Conservation (phyloP, 2,329 filamentous ascomycete genomes). For the Chrysoporthe puriensis region DNA sequence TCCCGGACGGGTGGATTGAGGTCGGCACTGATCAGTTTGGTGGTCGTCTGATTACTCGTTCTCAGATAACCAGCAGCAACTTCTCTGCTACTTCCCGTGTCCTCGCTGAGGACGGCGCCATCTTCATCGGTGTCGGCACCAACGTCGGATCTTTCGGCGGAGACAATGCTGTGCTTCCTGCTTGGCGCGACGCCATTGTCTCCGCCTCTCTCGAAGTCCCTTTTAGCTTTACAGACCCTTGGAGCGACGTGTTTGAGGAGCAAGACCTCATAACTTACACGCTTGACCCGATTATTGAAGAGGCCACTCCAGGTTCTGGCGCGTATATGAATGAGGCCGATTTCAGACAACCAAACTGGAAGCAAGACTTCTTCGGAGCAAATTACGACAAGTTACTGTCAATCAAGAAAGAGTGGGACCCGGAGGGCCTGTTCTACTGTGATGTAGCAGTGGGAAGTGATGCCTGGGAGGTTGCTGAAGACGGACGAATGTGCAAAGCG, state of each 20-base stretch:
- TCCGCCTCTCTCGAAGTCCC: slow-evolving; percentile 38
- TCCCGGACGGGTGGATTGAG: slow-evolving; percentile 40
- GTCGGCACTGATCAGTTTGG: slow-evolving; percentile 40
- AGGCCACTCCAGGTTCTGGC: slow-evolving; percentile 45
- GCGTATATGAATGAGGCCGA: slow-evolving; percentile 58
- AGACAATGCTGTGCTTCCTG: slow-evolving; percentile 43
- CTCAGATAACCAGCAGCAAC: slow-evolving; percentile 26
- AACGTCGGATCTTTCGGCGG: slow-evolving; percentile 30
- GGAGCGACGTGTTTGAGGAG: slow-evolving; percentile 33
- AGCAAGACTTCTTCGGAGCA: slow-evolving; percentile 50
- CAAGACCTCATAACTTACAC: slow-evolving; percentile 39
- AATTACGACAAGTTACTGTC: slow-evolving; percentile 46
- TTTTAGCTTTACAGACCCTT: slow-evolving; percentile 32
- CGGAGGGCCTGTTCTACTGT: slow-evolving; percentile 51
- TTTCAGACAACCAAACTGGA: slow-evolving; percentile 49
- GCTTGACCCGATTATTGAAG: slow-evolving; percentile 36
- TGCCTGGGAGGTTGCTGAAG: slow-evolving; percentile 47
- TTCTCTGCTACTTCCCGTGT: slow-evolving; percentile 15
- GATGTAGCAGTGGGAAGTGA: slow-evolving; percentile 55
- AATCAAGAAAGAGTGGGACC: slow-evolving; percentile 55
- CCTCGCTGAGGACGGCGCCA: slow-evolving; percentile 20
- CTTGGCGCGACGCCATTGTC: slow-evolving; percentile 43
- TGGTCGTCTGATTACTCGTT: slow-evolving; percentile 41
- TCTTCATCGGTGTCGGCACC: slow-evolving; percentile 27
- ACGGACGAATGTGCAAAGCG: slow-evolving; percentile 37